Base-by-base conservation (phyloP, 2,329 filamentous ascomycete genomes). In the Fonsecaea pugnacius region DNA sequence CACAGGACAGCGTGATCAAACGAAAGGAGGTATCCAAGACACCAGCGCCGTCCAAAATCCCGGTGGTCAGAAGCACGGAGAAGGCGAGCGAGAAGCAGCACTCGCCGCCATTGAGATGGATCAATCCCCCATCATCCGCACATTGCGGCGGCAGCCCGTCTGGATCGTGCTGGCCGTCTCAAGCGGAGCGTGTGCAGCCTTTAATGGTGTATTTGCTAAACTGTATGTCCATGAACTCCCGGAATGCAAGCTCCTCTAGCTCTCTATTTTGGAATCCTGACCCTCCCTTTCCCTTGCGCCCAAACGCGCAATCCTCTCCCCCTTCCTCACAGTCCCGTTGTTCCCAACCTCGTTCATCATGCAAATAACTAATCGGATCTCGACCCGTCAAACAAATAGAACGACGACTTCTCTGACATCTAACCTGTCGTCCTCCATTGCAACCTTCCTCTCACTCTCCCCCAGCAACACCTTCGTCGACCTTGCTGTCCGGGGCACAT, bases 201-300 rank as follows among this genome's bases (percentile, higher is more conserved):
- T 87, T 70, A 89, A 89, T 69, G 86, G 86, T 57, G 82, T 88
- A n/a, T 89, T 89, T 73, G 86, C 86, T 10, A 89, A 89, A 75
- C 78, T 89, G 84, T 86, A 78, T 46, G 75, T 72, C 30, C 36
- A 48, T 21, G 4, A 38, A 30, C 10, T 30, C 24, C 59, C n/a
- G 18, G 16, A 7, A 43, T 57, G 18, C 6, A 16, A 48, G 8
- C 24, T 27, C 7, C 43, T 27, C 43, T 14, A 16, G 21, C 16
- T 27, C 43, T 48, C 18, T 27, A 27, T 48, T 24, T 24, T 12
- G 8, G 21, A 48, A 48, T 10, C 18, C 18, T 48, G 10, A 12
- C 43, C 18, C 43, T 30, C 43, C 43, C 6, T 21, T 12, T 10
- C 10, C 10, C 2, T 27, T 4, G 24, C 43, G 18, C 43, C 24